Percentiles rank a stretch among this genome's conserved stretches.
Evolutionary conservation across 192 early-diverging fungal genomes (phyloP).

Genomic region (Spinellus fusiger): DNA sequence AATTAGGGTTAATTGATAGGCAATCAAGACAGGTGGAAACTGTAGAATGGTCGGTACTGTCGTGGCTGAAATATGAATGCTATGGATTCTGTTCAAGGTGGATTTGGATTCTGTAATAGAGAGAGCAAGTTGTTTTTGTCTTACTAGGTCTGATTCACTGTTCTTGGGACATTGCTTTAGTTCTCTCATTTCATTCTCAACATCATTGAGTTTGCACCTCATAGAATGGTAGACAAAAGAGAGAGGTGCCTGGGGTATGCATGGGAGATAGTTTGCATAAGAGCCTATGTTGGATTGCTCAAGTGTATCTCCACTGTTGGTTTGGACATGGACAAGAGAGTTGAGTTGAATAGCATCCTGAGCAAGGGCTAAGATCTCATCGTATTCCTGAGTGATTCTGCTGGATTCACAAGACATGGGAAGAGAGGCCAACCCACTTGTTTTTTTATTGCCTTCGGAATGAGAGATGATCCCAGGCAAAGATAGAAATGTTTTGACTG

Average conservation of each 20-base stretch:
- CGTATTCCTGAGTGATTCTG: neutral
- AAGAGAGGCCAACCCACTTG: neutral
- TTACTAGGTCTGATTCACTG: neutral
- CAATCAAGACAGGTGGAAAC: constrained; percentile 52
- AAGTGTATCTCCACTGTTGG: constrained; percentile 27
- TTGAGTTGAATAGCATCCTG: constrained; percentile 40
- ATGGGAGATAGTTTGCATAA: constrained; percentile 34
- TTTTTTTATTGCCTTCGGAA: neutral
- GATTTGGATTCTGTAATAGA: constrained; percentile 22
- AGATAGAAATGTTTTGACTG: constrained; percentile 13
- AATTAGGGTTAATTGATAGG: constrained; percentile 59
- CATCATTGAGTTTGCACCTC: constrained; percentile 27
- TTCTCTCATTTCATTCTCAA: constrained; percentile 11
- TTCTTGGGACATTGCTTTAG: constrained; percentile 3
- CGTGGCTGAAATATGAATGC: constrained; percentile 38
- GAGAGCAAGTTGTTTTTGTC: constrained; percentile 1
- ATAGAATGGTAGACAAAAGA: constrained; percentile 35
- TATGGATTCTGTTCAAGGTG: constrained; percentile 39
- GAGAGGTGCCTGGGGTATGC: constrained; percentile 43
- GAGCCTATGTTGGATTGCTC: neutral
- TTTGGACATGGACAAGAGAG: constrained; percentile 33
- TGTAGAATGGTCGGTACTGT: constrained; percentile 48
- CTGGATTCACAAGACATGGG: neutral
- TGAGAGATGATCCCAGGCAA: constrained; percentile 3
- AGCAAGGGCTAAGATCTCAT: constrained; percentile 13